Evolutionary conservation across 129 eudicot species (phyloP), one percentile per base, ranked within the genome.

Genomic region (Escallonia herrerae): DNA sequence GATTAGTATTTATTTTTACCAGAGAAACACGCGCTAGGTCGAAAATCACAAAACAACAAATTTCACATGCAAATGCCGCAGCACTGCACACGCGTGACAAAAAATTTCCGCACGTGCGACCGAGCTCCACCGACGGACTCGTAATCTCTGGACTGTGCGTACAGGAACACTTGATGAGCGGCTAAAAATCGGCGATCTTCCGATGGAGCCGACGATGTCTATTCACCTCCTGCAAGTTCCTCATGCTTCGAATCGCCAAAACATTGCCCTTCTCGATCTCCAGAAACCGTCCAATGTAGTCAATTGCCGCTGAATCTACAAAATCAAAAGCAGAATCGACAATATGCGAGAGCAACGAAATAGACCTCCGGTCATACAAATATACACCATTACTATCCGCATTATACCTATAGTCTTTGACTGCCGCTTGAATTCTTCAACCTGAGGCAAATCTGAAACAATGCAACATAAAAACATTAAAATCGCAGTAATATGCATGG

Each of bases 201-300:
- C 85, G 75, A 71, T 80, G 78, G 63, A 50, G 54, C 14, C 75
- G 76, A 43, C 4, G 15, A n/a, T 52, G 63, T 4, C 42, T 74
- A n/a, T 71, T 59, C 15, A 62, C 41, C 63, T 71, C 68, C 15
- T 64, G 65, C 59, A 80, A 58, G 68, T 76, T 81, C 64, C 80
- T 72, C 43, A 69, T 38, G 75, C 74, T 81, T 68, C 86, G 70
- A 43, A 81, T 73, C 50, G 73, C 82, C 54, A 81, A 62, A 41
- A 73, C 62, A 14, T 62, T 62, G n/a, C 74, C 75, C 48, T 70
- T 73, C 52, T 70, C 51, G 5, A 77, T 67, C 59, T 77, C 72
- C 72, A 72, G 5, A 3, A 67, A 7, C 13, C 72, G 6, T 8
- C 68, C 57, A 15, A 72, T 15, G 12, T 64, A 68, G 33, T 62